A percentile compares a stretch with the other conserved stretches of the same genome.
Conservation (phyloP, 805 yeast species). For the Cyberlindnera japonica region DNA sequence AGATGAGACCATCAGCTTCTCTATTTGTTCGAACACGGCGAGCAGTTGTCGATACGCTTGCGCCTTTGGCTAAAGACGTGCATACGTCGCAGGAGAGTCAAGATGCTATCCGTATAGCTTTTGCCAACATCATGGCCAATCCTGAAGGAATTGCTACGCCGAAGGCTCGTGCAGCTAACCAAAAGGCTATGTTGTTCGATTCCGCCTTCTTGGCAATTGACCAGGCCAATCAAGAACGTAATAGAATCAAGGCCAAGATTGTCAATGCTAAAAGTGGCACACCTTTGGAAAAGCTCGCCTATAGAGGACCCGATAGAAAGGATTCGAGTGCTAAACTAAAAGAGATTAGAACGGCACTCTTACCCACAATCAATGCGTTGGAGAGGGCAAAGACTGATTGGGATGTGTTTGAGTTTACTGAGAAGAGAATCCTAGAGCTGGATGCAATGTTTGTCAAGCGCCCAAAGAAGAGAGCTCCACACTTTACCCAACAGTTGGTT, state of each 20-base stretch:
- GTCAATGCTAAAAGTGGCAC: background rate
- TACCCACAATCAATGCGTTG: constrained; percentile 2
- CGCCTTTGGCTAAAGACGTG: constrained; percentile 4
- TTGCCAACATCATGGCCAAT: constrained; percentile 6
- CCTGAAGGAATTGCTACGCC: constrained; percentile 1
- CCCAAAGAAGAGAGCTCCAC: background rate
- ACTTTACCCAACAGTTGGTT: constrained; percentile 2
- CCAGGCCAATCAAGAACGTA: background rate
- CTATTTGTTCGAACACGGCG: background rate
- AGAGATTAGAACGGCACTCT: constrained; percentile 6
- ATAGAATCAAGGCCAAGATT: background rate
- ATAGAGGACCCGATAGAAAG: background rate
- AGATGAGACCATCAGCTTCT: background rate
- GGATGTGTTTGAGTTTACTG: constrained; percentile 10
- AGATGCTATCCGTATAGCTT: background rate
- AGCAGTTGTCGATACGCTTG: background rate
- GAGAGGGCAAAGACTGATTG: constrained; percentile 8
- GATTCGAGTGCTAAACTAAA: background rate
- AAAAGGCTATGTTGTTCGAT: constrained; percentile 4
- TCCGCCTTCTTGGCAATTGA: constrained; percentile 3
- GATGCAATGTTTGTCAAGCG: constrained; percentile 1
- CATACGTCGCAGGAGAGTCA: constrained; percentile 6
- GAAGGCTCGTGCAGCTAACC: background rate
- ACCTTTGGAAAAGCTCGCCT: background rate
- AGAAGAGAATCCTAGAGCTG: constrained; percentile 1